Percentiles rank a stretch among this genome's conserved stretches.
These are phyloP conservation scores for Penicillium occitanis DNA, from an alignment of 2,329 filamentous ascomycete species.

Conservation along the genomic window DNA sequence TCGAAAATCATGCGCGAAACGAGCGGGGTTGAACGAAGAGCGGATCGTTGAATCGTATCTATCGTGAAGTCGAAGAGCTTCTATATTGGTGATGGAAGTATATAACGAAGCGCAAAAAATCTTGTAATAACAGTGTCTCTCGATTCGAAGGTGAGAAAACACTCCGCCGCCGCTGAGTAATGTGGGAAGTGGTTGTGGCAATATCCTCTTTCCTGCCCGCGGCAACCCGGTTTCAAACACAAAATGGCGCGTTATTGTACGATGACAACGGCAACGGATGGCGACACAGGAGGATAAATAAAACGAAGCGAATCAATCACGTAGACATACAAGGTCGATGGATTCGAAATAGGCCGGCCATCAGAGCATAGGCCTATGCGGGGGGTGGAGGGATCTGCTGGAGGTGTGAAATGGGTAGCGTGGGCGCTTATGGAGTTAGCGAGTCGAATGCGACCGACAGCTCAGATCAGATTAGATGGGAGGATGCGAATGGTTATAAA, in stretches of 20 bases:
- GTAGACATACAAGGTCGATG: not conserved
- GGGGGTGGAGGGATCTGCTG: not conserved
- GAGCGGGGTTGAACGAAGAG: not conserved
- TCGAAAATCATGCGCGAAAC: not conserved
- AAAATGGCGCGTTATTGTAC: constrained; percentile 1
- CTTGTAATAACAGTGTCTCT: not conserved
- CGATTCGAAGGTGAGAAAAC: not conserved
- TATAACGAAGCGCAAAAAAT: too few relatives aligned
- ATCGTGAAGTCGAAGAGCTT: not conserved
- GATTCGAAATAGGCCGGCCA: not conserved
- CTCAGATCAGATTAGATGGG: not conserved
- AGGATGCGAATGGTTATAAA: too few relatives aligned
- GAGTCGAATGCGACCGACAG: not conserved
- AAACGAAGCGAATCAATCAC: not conserved
- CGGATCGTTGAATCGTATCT: not conserved
- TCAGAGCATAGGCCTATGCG: not conserved
- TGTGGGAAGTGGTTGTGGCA: constrained; percentile 11
- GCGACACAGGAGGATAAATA: not conserved
- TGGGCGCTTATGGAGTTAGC: constrained; percentile 6
- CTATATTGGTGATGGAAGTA: not conserved
- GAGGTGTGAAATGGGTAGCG: constrained; percentile 7
- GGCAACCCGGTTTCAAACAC: constrained; percentile 4
- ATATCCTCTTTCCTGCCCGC: not conserved
- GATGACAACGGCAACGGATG: not conserved
- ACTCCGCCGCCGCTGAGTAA: constrained; percentile 5